Evolutionary conservation across 805 yeast species (phyloP), one percentile per base, ranked within the genome.

Genomic region (Maudiozyma saulgeensis): DNA sequence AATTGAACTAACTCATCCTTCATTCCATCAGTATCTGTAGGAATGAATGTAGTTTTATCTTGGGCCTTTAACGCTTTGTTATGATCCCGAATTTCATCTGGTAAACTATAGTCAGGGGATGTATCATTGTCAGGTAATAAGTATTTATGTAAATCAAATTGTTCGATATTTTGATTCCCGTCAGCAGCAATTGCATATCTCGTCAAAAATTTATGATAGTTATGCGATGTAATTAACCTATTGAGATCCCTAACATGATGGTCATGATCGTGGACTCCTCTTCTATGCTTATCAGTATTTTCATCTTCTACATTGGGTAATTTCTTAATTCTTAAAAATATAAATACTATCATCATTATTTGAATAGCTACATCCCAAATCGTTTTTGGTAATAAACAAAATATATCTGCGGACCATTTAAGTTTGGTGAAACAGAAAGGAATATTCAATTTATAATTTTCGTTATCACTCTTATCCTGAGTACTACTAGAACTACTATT

Each of bases 61-160:
- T 37, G 28, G 4, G 43, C n/a, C 39, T 47, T 45, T 7, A 39
- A 13, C 1, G 43, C 18, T 40, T 40, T 44, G n/a, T 41, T 37
- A 16, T 19, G 38, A 4, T 40, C 45, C 16, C 23, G 39, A 2
- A 32, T 41, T 3, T 31, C 37, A 28, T 46, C 45, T 19, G 50
- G 66, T 9, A 51, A 49, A 7, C 53, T 61, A 39, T 53, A 52
- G 42, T 62, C 64, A 18, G 59, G 66, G 16, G 56, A 52, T 6
- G 61, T 60, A 4, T 67, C 68, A 40, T 58, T 60, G 28, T 58
- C 69, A 42, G 61, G 60, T 12, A 58, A 40, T 9, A 58, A 38
- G 23, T 41, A 49, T 11, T 39, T 23, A 13, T 43, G 42, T 12
- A 26, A 23, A 64, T 4, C 55, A 50, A 56, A 41, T 41, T 41